Evolutionary conservation across 1,284 basidiomycete species (phyloP).

Genomic region (Ustilago shanxiensis): DNA sequence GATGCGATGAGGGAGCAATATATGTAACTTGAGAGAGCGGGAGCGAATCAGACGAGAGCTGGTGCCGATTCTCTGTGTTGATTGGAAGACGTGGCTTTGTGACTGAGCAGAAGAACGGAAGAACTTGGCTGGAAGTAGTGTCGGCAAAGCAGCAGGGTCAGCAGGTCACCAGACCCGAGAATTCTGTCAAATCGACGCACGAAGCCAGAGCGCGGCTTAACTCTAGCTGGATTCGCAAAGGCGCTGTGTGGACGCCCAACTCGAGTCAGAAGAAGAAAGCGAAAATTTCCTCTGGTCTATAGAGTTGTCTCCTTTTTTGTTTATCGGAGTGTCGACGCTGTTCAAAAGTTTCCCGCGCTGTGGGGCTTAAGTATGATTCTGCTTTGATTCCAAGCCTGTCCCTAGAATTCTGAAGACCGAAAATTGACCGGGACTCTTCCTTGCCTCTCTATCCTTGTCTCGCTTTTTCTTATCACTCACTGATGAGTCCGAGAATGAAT

Average conservation of each 20-base stretch:
- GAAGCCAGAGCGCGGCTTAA: slow-evolving; percentile 18
- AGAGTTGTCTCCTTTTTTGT: too few relatives aligned
- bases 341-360: background rate
- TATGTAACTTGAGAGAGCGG: background rate
- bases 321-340: background rate
- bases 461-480: background rate
- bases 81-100: background rate
- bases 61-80: background rate
- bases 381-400: background rate
- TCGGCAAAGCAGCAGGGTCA: too few relatives aligned
- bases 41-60: slow-evolving; percentile 8
- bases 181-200: background rate
- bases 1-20: slow-evolving; percentile 7
- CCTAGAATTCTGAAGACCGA: slow-evolving; percentile 2
- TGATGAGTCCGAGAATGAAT: background rate
- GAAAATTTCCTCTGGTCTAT: slow-evolving; percentile 27
- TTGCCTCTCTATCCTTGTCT: background rate
- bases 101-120: slow-evolving; percentile 8
- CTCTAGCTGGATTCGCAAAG: background rate
- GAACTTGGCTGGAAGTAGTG: too few relatives aligned
- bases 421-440: slow-evolving; percentile 7
- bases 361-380: background rate
- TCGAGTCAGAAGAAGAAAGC: slow-evolving; percentile 9
- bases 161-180: slow-evolving; percentile 29
- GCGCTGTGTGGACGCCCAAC: background rate